These are phyloP conservation scores for Chenopodium formosanum DNA, from an alignment of 148 eudicot species.

Conservation along the genomic window DNA sequence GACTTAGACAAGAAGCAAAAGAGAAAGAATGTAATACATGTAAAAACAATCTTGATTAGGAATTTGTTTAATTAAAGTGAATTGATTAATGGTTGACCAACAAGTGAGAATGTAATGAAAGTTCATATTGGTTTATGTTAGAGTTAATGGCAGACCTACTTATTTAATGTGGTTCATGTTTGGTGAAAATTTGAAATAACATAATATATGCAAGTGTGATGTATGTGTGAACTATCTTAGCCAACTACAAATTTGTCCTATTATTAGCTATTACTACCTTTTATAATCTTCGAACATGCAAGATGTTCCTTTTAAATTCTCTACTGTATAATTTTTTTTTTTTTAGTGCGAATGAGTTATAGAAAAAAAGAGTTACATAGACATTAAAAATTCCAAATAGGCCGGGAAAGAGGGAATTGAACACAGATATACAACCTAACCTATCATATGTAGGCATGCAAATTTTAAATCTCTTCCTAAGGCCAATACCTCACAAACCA, in stretches of 20 bases:
- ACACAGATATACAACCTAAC: too few species aligned
- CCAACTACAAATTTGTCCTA: not conserved
- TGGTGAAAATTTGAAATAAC: not conserved
- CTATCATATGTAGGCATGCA: too few species aligned
- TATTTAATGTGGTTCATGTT: not conserved
- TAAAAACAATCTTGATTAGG: not conserved
- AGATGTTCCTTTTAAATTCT: not conserved
- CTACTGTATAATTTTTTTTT: too few species aligned
- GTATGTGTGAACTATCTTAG: too few species aligned
- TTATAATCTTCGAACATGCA: not conserved
- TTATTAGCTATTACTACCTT: not conserved
- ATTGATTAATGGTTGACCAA: not conserved
- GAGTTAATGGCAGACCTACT: not conserved
- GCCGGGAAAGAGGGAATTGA: too few species aligned
- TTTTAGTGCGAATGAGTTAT: too few species aligned
- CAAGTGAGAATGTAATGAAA: not conserved
- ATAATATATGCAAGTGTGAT: not conserved
- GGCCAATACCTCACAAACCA: too few species aligned
- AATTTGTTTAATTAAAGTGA: too few species aligned
- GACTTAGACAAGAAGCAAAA: not conserved
- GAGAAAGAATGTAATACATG: not conserved
- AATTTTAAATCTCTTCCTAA: too few species aligned
- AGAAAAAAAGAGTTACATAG: too few species aligned
- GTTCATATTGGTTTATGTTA: not conserved
- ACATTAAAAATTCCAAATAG: too few species aligned